Conservation (phyloP, 1,284 basidiomycete species). For the Tausonia pullulans region DNA sequence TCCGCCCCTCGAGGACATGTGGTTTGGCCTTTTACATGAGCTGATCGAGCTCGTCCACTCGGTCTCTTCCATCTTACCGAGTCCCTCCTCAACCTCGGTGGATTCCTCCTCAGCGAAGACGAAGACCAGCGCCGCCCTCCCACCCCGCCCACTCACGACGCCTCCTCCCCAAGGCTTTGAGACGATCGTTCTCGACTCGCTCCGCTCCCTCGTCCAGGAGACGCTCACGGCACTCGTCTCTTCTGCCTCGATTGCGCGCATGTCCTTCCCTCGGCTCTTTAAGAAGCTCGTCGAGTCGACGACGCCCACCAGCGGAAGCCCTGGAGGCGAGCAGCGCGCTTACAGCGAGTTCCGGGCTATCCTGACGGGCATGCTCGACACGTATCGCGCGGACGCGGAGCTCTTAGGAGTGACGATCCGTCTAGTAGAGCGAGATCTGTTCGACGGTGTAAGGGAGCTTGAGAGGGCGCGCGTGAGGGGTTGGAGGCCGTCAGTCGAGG, state of each 20-base stretch:
- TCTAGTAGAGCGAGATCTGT: conserved; percentile 43
- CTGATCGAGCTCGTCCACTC: conserved; percentile 69
- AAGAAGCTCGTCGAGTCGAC: conserved; percentile 70
- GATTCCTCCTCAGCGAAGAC: not conserved
- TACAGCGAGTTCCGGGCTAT: conserved; percentile 89
- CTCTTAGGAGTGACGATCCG: conserved; percentile 79
- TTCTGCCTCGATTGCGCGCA: conserved; percentile 53
- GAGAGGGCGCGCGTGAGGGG: not conserved
- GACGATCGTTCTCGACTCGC: conserved; percentile 34
- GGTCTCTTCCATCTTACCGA: conserved; percentile 42
- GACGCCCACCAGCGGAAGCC: conserved; percentile 30
- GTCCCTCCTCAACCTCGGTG: conserved; percentile 15
- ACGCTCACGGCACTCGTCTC: conserved; percentile 73
- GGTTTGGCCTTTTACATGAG: conserved; percentile 73
- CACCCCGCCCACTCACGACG: conserved; percentile 1
- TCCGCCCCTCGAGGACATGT: conserved; percentile 67
- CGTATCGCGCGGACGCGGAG: conserved; percentile 83
- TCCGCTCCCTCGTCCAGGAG: conserved; percentile 68
- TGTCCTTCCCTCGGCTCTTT: conserved; percentile 86
- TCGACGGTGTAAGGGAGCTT: not conserved
- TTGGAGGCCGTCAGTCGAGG: not conserved
- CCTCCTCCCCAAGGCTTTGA: conserved; percentile 14
- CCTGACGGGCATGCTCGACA: conserved; percentile 84
- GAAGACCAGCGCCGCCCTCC: not conserved
- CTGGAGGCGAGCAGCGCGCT: conserved; percentile 46